Conservation (phyloP, 345 rosid species). For the Hibiscus mutabilis region DNA sequence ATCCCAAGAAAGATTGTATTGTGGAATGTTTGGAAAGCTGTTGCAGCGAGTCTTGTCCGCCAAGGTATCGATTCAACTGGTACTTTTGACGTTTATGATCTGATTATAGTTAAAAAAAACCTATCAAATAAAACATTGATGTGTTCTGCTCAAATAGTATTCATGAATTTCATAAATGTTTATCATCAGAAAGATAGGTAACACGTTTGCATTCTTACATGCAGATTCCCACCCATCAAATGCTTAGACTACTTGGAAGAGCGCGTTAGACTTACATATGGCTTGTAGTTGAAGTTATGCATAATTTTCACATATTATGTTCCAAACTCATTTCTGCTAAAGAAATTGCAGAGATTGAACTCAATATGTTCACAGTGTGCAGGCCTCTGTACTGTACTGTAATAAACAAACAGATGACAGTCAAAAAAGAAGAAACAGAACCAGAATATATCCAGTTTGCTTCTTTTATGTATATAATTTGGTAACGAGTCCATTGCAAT, state of each 20-base stretch:
- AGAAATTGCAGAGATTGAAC: neutral
- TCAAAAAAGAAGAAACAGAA: no score
- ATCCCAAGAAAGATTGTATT: conserved; percentile 54
- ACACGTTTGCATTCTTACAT: neutral
- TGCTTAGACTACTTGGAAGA: neutral
- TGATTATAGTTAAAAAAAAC: neutral
- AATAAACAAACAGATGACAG: neutral
- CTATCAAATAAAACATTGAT: neutral
- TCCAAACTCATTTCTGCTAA: neutral
- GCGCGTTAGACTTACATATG: neutral
- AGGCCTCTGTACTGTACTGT: neutral
- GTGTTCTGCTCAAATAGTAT: neutral
- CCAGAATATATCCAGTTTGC: no score
- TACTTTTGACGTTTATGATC: neutral
- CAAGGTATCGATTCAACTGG: conserved; percentile 34
- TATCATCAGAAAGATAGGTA: neutral
- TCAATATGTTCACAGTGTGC: neutral
- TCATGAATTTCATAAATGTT: neutral
- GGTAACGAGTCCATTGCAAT: no score
- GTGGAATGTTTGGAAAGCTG: conserved; percentile 77
- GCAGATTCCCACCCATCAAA: conserved; percentile 8
- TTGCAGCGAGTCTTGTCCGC: conserved; percentile 59
- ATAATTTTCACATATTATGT: no score
- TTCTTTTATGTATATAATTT: no score
- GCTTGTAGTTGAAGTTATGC: neutral